A percentile compares a stretch with the other conserved stretches of the same genome.
Conservation (phyloP, 441 rosid species). For the Capsella rubella region DNA sequence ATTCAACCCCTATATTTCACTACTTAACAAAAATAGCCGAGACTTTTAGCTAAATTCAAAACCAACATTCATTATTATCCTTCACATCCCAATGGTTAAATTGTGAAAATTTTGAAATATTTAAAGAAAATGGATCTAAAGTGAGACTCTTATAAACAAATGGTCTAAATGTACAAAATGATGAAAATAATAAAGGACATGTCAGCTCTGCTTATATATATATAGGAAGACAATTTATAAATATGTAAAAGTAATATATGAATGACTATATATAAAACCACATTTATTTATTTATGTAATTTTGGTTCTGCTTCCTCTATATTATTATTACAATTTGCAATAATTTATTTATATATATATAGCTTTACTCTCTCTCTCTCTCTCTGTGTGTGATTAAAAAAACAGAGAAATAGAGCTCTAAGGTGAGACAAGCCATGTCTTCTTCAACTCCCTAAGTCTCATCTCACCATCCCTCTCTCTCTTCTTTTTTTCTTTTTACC, state of each 20-base stretch:
- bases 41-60: neutral
- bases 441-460: constrained; percentile 53
- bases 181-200: constrained; percentile 30
- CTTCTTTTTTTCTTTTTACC: constrained; percentile 11
- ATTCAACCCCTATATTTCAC: constrained; percentile 17
- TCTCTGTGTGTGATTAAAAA: constrained; percentile 25
- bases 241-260: constrained; percentile 4
- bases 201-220: neutral
- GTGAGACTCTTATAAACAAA: neutral
- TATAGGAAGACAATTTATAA: constrained; percentile 18
- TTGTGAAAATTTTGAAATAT: neutral
- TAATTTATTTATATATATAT: neutral
- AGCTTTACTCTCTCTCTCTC: constrained; percentile 19
- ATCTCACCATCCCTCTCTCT: constrained; percentile 37
- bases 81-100: neutral
- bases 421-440: constrained; percentile 56
- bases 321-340: neutral
- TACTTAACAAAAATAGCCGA: neutral
- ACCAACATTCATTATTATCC: neutral
- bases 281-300: neutral
- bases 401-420: constrained; percentile 60
- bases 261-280: neutral
- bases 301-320: neutral
- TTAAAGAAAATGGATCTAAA: constrained; percentile 4
- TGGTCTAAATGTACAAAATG: constrained; percentile 11